These are phyloP conservation scores for Yamadazyma philogaea DNA, from an alignment of 805 yeast species.

Conservation along the genomic window DNA sequence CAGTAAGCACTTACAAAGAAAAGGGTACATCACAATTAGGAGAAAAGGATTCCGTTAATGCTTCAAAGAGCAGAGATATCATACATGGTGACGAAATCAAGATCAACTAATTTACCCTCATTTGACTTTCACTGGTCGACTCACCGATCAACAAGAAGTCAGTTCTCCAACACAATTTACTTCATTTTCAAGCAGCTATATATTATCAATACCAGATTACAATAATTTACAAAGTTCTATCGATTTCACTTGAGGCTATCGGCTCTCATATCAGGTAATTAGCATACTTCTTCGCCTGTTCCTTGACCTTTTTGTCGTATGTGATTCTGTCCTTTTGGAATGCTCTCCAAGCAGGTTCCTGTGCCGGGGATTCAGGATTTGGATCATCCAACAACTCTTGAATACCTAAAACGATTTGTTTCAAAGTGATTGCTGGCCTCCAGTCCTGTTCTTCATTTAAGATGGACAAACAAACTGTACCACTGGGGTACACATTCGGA, in stretches of 20 bases:
- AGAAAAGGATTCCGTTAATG: constrained; percentile 39
- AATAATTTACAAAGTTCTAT: constrained; percentile 8
- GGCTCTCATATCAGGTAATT: constrained; percentile 15
- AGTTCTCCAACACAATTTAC: neutral
- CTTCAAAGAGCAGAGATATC: constrained; percentile 48
- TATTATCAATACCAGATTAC: constrained; percentile 8
- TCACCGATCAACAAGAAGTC: neutral
- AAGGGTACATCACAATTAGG: constrained; percentile 79
- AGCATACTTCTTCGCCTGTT: constrained; percentile 76
- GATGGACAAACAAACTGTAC: constrained; percentile 90
- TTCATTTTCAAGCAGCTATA: neutral
- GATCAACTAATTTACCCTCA: neutral
- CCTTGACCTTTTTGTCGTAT: constrained; percentile 74
- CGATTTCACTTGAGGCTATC: neutral
- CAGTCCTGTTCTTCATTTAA: constrained; percentile 95
- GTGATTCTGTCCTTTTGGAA: constrained; percentile 63
- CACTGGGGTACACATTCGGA: constrained; percentile 97
- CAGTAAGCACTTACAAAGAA: constrained; percentile 94
- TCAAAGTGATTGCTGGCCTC: constrained; percentile 94
- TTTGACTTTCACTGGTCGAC: neutral
- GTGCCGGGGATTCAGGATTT: constrained; percentile 95
- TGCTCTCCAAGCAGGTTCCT: constrained; percentile 93
- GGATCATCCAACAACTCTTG: constrained; percentile 90
- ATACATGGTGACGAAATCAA: constrained; percentile 35
- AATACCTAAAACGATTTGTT: constrained; percentile 85